A percentile compares a stretch with the other conserved stretches of the same genome.
Evolutionary conservation across 495 filamentous ascomycete genomes (phyloP).

Genomic region (Penicillium arizonense): DNA sequence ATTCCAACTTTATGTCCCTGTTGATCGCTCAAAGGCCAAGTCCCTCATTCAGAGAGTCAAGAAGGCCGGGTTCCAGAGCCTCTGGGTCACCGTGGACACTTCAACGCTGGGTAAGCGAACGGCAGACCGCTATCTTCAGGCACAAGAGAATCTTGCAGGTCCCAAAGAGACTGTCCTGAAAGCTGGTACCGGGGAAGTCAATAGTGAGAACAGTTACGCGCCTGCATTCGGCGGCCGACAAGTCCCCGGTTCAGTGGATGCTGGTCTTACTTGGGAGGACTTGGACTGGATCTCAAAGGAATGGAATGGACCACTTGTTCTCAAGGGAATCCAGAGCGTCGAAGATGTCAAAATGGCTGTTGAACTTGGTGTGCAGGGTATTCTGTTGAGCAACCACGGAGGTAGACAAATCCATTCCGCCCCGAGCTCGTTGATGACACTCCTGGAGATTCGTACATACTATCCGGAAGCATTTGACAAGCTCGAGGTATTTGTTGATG

Average conservation of each 20-base stretch:
- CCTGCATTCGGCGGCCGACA: constrained; percentile 20
- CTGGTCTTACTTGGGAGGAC: constrained; percentile 19
- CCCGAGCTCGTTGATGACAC: constrained; percentile 10
- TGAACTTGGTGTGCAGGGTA: constrained; percentile 13
- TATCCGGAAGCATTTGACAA: constrained; percentile 15
- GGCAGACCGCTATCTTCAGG: constrained; percentile 21
- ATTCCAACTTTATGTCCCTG: constrained; percentile 18
- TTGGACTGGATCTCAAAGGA: constrained; percentile 16
- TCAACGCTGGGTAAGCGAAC: constrained; percentile 20
- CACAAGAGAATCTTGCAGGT: constrained; percentile 12
- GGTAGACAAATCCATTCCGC: constrained; percentile 16
- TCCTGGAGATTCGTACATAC: constrained; percentile 12
- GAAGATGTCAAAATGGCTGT: constrained; percentile 16
- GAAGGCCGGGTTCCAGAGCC: constrained; percentile 17
- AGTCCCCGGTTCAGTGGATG: constrained; percentile 16
- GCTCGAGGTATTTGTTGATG: constrained; percentile 13
- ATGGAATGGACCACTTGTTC: constrained; percentile 16
- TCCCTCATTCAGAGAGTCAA: constrained; percentile 18
- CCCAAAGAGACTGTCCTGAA: not conserved
- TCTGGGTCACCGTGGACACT: constrained; percentile 22
- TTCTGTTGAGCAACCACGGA: constrained; percentile 17
- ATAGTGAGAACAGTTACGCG: constrained; percentile 11
- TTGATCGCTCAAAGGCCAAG: constrained; percentile 14
- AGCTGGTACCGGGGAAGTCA: not conserved
- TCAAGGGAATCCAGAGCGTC: constrained; percentile 16